Conservation (phyloP, 352 stramenopile species). For the Thalassiosira allenii region DNA sequence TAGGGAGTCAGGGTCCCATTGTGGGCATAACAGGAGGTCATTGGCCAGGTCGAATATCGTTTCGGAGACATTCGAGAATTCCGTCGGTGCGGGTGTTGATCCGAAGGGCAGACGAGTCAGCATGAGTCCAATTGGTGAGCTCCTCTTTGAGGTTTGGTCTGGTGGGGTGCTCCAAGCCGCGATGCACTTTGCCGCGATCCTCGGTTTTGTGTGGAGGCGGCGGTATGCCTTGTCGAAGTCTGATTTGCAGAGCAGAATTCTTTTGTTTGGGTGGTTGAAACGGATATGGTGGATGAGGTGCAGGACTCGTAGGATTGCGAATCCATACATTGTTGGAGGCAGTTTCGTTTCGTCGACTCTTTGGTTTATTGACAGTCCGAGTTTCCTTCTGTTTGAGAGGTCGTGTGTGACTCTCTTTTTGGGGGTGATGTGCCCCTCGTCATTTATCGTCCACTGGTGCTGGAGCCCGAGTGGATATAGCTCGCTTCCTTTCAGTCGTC, state of each 20-base stretch:
- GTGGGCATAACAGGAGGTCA: conserved; percentile 1
- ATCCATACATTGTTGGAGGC: not conserved
- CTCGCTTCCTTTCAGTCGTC: conserved; percentile 9
- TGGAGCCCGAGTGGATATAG: conserved; percentile 8
- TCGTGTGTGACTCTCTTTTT: conserved; percentile 21
- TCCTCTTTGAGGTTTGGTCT: not conserved
- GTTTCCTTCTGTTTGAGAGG: conserved; percentile 2
- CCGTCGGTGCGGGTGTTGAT: conserved; percentile 4
- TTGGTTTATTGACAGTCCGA: conserved; percentile 16
- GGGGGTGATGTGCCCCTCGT: not conserved
- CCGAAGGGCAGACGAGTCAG: conserved; percentile 17
- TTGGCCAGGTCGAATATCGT: conserved; percentile 4
- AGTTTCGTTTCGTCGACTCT: conserved; percentile 2
- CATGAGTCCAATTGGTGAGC: not conserved
- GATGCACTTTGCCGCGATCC: conserved; percentile 6
- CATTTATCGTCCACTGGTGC: conserved; percentile 7
- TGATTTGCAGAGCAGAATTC: conserved; percentile 20
- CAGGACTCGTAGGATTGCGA: not conserved
- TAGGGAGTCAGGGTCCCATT: not conserved
- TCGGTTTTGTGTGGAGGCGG: not conserved
- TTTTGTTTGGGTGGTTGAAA: not conserved
- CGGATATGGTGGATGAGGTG: conserved; percentile 26
- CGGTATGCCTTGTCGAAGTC: conserved; percentile 24
- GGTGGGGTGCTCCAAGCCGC: not conserved
- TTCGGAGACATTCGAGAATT: conserved; percentile 22